Evolutionary conservation across 371 early-diverging fungal genomes (phyloP).

Genomic region (Zopfochytrium polystomum): DNA sequence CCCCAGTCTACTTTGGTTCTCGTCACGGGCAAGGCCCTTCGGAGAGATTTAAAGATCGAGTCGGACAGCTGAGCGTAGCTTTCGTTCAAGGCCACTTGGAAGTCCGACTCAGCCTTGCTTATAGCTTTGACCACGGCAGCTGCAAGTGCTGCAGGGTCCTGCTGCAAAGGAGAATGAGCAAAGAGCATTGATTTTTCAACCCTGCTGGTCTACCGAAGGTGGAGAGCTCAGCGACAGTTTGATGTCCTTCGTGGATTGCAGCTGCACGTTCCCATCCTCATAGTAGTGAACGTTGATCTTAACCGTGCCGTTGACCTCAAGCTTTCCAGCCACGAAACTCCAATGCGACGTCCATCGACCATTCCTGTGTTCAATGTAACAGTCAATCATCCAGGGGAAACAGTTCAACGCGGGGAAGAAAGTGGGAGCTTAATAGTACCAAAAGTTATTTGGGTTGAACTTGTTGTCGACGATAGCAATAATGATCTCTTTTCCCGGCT

Average conservation of each 20-base stretch:
- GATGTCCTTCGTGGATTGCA: slow-evolving; percentile 71
- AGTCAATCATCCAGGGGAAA: neutral
- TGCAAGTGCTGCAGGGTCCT: slow-evolving; percentile 57
- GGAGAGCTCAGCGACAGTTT: slow-evolving; percentile 14
- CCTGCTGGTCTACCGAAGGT: slow-evolving; percentile 6
- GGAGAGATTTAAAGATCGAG: slow-evolving; percentile 83
- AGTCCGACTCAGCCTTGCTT: slow-evolving; percentile 69
- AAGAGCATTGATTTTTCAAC: neutral
- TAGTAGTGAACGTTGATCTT: slow-evolving; percentile 91
- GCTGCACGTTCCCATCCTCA: slow-evolving; percentile 97
- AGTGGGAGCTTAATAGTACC: slow-evolving; percentile 49
- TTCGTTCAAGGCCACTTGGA: slow-evolving; percentile 79
- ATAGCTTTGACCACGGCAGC: slow-evolving; percentile 62
- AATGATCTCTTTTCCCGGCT: slow-evolving; percentile 48
- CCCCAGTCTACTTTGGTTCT: slow-evolving; percentile 92
- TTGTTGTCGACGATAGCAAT: slow-evolving; percentile 81
- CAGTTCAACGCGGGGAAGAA: neutral
- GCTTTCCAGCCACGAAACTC: slow-evolving; percentile 48
- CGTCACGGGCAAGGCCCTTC: slow-evolving; percentile 88
- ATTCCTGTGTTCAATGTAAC: slow-evolving; percentile 54
- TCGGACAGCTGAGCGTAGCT: slow-evolving; percentile 76
- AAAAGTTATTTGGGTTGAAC: slow-evolving; percentile 87
- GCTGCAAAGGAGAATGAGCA: neutral
- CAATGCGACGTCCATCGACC: slow-evolving; percentile 89
- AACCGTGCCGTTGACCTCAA: slow-evolving; percentile 65